phyloP scores from a whole-genome alignment of 2,329 filamentous ascomycete species.

The Claviceps sp. region DNA sequence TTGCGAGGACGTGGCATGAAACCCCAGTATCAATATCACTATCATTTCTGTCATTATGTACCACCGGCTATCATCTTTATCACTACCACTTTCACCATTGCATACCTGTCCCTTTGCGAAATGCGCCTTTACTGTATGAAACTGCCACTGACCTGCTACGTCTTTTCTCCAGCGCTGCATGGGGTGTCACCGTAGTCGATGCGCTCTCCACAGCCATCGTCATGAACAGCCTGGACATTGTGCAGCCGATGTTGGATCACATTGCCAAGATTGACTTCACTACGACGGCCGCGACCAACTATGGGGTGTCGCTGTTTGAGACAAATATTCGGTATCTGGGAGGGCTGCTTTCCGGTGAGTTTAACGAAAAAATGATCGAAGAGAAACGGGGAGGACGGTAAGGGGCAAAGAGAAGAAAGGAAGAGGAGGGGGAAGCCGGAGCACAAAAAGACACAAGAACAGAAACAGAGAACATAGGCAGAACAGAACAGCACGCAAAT shows the following conservation, averaged over 20 bases:
- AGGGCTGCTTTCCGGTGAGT: slow-evolving; percentile 58
- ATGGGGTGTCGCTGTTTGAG: slow-evolving; percentile 67
- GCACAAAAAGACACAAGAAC: too few relatives aligned
- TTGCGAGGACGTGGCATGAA: neutral
- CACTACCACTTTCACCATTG: neutral
- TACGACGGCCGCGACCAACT: slow-evolving; percentile 29
- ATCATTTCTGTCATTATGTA: too few relatives aligned
- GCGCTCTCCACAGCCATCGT: slow-evolving; percentile 67
- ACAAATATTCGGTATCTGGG: slow-evolving; percentile 82
- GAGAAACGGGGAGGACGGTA: too few relatives aligned
- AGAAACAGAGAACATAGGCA: neutral
- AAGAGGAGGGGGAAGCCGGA: neutral
- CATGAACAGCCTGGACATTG: slow-evolving; percentile 56
- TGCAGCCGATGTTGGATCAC: slow-evolving; percentile 57
- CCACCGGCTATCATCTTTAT: neutral
- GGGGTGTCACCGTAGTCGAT: slow-evolving; percentile 75
- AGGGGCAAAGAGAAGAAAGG: neutral
- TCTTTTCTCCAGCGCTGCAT: slow-evolving; percentile 50
- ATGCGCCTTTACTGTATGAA: too few relatives aligned
- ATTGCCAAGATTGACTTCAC: slow-evolving; percentile 61
- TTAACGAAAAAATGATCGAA: neutral
- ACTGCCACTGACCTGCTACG: too few relatives aligned
- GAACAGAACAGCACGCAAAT: neutral
- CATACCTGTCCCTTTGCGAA: too few relatives aligned
- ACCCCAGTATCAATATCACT: neutral